These are phyloP conservation scores for Alisma plantagoaquatica DNA, from an alignment of 106 monocot genomes.

Conservation along the genomic window DNA sequence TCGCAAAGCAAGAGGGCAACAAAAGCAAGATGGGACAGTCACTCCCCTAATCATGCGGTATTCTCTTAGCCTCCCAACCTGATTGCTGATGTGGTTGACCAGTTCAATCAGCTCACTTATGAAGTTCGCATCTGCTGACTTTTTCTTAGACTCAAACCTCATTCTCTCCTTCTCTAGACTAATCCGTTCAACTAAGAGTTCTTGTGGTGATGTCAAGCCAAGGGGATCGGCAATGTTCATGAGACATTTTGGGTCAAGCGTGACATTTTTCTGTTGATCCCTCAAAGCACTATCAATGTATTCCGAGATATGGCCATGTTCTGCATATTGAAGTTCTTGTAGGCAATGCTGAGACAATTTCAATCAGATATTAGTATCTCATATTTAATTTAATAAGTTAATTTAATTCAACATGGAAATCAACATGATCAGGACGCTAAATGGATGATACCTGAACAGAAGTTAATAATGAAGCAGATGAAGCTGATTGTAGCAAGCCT, in stretches of 20 bases:
- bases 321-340: conserved; percentile 42
- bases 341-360: conserved; percentile 33
- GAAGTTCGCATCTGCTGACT: conserved; percentile 21
- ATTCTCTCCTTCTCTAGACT: conserved; percentile 61
- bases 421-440: not conserved
- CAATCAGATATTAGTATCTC: too few species aligned
- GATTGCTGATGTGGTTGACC: conserved; percentile 29
- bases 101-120: conserved; percentile 40
- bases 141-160: conserved; percentile 33
- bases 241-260: conserved; percentile 23
- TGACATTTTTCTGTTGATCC: conserved; percentile 36
- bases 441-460: conserved; percentile 40
- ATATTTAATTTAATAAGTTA: too few species aligned
- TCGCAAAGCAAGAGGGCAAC: conserved; percentile 66
- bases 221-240: conserved; percentile 47
- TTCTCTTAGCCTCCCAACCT: conserved; percentile 35
- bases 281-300: conserved; percentile 40
- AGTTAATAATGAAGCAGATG: conserved; percentile 18
- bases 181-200: conserved; percentile 52
- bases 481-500: conserved; percentile 25
- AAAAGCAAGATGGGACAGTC: conserved; percentile 52
- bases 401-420: not conserved
- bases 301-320: conserved; percentile 34
- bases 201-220: conserved; percentile 45
- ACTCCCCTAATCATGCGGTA: conserved; percentile 43